Percentiles rank a stretch among this genome's conserved stretches.
phyloP scores from a whole-genome alignment of 1,139 yeast genomes.

The Taphrina confusa region DNA sequence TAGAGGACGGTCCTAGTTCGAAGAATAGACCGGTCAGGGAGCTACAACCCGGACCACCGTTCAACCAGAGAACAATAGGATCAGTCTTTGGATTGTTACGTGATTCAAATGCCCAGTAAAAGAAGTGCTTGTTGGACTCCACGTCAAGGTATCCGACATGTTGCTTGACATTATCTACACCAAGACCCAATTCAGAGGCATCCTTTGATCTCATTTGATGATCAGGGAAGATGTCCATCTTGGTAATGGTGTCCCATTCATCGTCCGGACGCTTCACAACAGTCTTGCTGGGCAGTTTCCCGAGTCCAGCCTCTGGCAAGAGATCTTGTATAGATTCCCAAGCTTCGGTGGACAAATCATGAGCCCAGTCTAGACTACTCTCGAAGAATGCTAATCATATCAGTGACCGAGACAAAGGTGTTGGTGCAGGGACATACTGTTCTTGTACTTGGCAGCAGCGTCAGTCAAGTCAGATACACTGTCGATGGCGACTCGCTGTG shows the following conservation, averaged over 20 bases:
- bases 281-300: slow-evolving; percentile 38
- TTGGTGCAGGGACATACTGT: not conserved
- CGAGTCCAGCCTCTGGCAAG: slow-evolving; percentile 4
- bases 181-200: slow-evolving; percentile 57
- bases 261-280: slow-evolving; percentile 23
- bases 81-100: slow-evolving; percentile 85
- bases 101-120: slow-evolving; percentile 84
- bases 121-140: slow-evolving; percentile 77
- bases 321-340: slow-evolving; percentile 30
- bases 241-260: slow-evolving; percentile 32
- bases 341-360: slow-evolving; percentile 23
- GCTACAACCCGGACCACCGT: slow-evolving; percentile 83
- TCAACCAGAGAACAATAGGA: slow-evolving; percentile 84
- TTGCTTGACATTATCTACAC: slow-evolving; percentile 64
- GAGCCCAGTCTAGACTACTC: slow-evolving; percentile 20
- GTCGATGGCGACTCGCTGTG: not conserved
- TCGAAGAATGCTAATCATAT: slow-evolving; percentile 23
- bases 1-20: slow-evolving; percentile 84
- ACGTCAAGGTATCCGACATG: slow-evolving; percentile 87
- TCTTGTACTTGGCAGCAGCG: slow-evolving; percentile 6
- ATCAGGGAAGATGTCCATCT: slow-evolving; percentile 38
- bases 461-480: slow-evolving; percentile 13
- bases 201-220: slow-evolving; percentile 63
- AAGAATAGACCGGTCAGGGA: slow-evolving; percentile 87
- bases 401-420: not conserved